These are phyloP conservation scores for Moesziomyces sp. DNA, from an alignment of 1,284 basidiomycete species.

Conservation along the genomic window DNA sequence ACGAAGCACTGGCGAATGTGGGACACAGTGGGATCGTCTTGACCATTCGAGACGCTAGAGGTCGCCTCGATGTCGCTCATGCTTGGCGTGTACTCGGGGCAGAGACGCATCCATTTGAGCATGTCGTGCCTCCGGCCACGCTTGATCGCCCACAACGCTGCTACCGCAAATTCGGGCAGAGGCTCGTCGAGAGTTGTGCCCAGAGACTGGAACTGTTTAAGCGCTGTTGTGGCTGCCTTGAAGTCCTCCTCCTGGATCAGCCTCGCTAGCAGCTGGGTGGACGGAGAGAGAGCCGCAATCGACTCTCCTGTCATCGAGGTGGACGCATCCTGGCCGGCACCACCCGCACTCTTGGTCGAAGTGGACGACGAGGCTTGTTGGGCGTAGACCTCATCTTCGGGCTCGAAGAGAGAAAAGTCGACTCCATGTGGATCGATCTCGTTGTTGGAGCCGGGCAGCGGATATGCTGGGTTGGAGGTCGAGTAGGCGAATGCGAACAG, in stretches of 20 bases:
- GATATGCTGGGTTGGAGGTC: slow-evolving; percentile 29
- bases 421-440: slow-evolving; percentile 57
- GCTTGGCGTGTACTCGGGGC: slow-evolving; percentile 22
- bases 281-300: slow-evolving; percentile 6
- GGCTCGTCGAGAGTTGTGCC: slow-evolving; percentile 17
- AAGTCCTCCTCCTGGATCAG: slow-evolving; percentile 36
- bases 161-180: slow-evolving; percentile 19
- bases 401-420: slow-evolving; percentile 58
- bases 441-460: slow-evolving; percentile 50
- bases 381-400: slow-evolving; percentile 17
- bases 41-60: background rate
- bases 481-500: slow-evolving; percentile 21
- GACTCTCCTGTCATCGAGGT: background rate
- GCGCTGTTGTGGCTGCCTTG: slow-evolving; percentile 29
- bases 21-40: slow-evolving; percentile 4
- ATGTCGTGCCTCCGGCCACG: slow-evolving; percentile 23
- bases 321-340: background rate
- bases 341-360: background rate
- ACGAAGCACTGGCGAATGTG: slow-evolving; percentile 34
- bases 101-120: slow-evolving; percentile 46
- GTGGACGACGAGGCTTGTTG: slow-evolving; percentile 14
- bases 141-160: slow-evolving; percentile 36
- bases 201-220: slow-evolving; percentile 30
- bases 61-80: slow-evolving; percentile 10
- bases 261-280: slow-evolving; percentile 31